phyloP scores from a whole-genome alignment of 805 yeast species.

The Candida loeiensis region DNA sequence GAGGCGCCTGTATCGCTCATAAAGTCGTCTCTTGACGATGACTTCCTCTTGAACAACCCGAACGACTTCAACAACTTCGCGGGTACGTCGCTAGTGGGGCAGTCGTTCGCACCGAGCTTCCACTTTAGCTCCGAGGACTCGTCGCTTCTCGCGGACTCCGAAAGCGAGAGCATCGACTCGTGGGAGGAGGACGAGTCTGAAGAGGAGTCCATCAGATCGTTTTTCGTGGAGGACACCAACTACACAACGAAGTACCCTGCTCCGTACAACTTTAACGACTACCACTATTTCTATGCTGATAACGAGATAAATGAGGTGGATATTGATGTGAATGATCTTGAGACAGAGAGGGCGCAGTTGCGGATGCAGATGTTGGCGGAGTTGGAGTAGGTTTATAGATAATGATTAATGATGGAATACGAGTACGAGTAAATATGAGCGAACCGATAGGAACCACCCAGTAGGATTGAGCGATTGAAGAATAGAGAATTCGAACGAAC shows the following conservation, averaged over 20 bases:
- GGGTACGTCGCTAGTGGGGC: conserved; percentile 10
- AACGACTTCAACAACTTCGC: conserved; percentile 13
- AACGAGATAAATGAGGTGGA: conserved; percentile 7
- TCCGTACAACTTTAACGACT: conserved; percentile 11
- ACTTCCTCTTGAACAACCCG: conserved; percentile 22
- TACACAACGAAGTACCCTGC: conserved; percentile 6
- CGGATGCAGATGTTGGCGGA: conserved; percentile 37
- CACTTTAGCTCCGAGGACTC: conserved; percentile 15
- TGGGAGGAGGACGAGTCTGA: conserved; percentile 16
- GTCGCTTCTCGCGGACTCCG: conserved; percentile 4
- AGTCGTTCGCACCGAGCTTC: conserved; percentile 7
- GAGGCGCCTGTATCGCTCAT: not conserved
- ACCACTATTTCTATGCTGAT: conserved; percentile 11
- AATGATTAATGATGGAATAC: not conserved
- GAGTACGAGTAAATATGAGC: not conserved
- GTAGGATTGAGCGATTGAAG: too few relatives aligned
- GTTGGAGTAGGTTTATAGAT: conserved; percentile 15
- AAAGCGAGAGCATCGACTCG: conserved; percentile 13
- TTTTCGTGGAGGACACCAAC: conserved; percentile 8
- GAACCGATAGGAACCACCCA: too few relatives aligned
- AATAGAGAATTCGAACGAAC: too few relatives aligned
- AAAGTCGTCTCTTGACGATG: conserved; percentile 21
- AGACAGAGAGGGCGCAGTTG: conserved; percentile 36
- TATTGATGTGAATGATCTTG: conserved; percentile 19
- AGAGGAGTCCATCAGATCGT: conserved; percentile 15